phyloP scores from a whole-genome alignment of 2,329 filamentous ascomycete species.

The Elsinoe ampelina region DNA sequence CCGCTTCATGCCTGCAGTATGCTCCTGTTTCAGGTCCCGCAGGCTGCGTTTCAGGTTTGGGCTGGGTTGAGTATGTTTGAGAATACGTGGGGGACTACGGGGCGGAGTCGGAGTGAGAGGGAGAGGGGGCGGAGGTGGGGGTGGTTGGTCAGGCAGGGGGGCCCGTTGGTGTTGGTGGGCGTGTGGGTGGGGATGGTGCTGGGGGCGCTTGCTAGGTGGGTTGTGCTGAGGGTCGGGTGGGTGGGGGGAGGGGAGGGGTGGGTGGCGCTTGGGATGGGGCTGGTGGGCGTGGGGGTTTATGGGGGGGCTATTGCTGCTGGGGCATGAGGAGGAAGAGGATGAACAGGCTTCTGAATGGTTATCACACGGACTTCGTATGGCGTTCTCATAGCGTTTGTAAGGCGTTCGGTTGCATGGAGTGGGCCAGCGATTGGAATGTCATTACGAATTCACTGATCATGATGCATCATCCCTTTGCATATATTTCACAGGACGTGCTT shows the following conservation, averaged over 20 bases:
- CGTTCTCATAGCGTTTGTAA: too few relatives aligned
- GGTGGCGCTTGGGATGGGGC: background rate
- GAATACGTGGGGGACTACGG: slow-evolving; percentile 1
- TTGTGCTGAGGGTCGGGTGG: background rate
- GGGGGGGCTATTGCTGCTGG: background rate
- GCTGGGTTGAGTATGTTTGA: slow-evolving; percentile 1
- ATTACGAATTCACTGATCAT: too few relatives aligned
- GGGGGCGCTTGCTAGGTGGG: background rate
- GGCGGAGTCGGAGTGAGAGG: background rate
- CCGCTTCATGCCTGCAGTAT: background rate
- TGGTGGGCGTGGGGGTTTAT: background rate
- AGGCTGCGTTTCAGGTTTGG: slow-evolving; percentile 7
- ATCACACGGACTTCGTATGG: too few relatives aligned
- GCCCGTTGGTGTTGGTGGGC: slow-evolving; percentile 34
- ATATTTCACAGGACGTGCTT: too few relatives aligned
- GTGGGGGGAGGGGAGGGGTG: background rate
- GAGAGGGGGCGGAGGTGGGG: slow-evolving; percentile 29
- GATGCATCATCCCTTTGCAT: too few relatives aligned
- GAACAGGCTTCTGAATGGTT: too few relatives aligned
- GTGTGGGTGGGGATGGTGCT: slow-evolving; percentile 35
- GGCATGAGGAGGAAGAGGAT: background rate
- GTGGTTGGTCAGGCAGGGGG: slow-evolving; percentile 30
- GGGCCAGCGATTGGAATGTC: too few relatives aligned
- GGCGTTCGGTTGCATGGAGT: too few relatives aligned
- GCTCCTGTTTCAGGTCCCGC: slow-evolving; percentile 3